phyloP scores from a whole-genome alignment of 148 eudicot species.

The Rhododendron molle region DNA sequence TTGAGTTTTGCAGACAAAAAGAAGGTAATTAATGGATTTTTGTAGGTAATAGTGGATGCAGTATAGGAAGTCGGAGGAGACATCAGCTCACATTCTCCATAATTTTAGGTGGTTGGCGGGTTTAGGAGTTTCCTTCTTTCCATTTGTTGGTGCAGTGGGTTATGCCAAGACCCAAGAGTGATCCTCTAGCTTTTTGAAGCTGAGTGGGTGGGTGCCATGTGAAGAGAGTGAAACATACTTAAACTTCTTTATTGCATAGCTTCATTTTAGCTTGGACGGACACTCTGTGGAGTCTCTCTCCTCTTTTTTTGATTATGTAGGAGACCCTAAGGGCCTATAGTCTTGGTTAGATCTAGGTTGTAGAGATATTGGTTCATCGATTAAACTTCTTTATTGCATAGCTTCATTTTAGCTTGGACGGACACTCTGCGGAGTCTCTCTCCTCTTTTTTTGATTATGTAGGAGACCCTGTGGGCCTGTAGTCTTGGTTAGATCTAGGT shows the following conservation, averaged over 20 bases:
- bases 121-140: neutral
- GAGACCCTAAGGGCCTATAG: neutral
- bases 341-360: neutral
- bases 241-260: neutral
- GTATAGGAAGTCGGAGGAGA: neutral
- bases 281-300: neutral
- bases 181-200: neutral
- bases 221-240: neutral
- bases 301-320: neutral
- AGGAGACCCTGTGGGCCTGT: neutral
- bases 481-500: neutral
- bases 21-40: neutral
- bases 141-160: neutral
- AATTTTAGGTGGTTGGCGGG: neutral
- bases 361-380: neutral
- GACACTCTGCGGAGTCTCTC: neutral
- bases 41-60: neutral
- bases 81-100: neutral
- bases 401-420: constrained; percentile 3
- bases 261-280: constrained; percentile 3
- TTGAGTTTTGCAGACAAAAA: neutral
- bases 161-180: neutral
- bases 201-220: neutral
- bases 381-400: neutral
- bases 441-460: neutral